phyloP scores from a whole-genome alignment of 306 rosid species.

The Lithocarpus polystachyus region DNA sequence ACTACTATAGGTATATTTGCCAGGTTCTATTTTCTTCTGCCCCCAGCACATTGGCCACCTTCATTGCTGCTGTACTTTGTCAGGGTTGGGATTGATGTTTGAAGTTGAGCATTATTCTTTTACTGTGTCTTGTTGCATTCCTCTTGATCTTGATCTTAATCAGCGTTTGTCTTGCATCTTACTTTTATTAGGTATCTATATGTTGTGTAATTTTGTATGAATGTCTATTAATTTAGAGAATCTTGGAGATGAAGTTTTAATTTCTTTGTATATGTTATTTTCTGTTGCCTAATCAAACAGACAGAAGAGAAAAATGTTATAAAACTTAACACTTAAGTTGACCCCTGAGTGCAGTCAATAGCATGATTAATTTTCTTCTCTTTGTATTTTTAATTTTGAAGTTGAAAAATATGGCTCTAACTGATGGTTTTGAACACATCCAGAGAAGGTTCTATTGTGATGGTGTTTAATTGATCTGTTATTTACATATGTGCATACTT shows the following conservation, averaged over 20 bases:
- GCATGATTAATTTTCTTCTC: background rate
- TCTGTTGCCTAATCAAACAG: background rate
- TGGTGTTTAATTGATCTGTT: background rate
- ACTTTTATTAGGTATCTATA: background rate
- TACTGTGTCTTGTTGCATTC: background rate
- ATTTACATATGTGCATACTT: background rate
- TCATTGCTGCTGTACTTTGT: background rate
- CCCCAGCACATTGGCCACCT: background rate
- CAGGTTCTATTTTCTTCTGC: background rate
- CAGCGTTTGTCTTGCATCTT: background rate
- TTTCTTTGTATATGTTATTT: background rate
- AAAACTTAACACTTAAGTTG: background rate
- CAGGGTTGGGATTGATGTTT: background rate
- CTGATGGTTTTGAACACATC: background rate
- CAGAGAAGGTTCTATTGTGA: background rate
- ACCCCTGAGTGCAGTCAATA: background rate
- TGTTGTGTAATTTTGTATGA: background rate
- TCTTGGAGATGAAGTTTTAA: background rate
- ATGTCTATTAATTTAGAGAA: background rate
- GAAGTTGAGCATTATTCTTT: background rate
- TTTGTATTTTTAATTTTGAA: background rate
- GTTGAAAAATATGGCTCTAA: background rate
- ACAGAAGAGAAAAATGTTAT: background rate
- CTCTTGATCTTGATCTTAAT: background rate
- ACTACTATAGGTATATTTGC: background rate